Evolutionary conservation across 345 rosid genomes (phyloP).

Genomic region (Aquilaria sinensis): DNA sequence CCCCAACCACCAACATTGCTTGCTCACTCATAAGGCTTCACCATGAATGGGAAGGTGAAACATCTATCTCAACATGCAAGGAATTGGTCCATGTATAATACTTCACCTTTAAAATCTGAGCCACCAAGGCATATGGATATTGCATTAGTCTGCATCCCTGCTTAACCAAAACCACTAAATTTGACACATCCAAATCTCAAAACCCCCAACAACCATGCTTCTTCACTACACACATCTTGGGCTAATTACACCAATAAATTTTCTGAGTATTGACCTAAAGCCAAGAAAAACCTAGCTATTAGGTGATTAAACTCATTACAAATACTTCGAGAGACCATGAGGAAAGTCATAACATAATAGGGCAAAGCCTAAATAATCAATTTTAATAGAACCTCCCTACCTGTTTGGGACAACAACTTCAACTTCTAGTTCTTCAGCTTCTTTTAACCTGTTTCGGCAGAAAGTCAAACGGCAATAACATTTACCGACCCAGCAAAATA

Average conservation of each 20-base stretch:
- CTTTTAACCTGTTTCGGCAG: not conserved
- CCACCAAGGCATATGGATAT: too few relatives aligned
- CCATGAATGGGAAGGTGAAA: too few relatives aligned
- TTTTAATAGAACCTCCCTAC: not conserved
- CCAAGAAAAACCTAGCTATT: not conserved
- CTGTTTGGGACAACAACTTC: not conserved
- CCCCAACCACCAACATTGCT: too few relatives aligned
- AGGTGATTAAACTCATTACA: not conserved
- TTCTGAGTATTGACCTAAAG: not conserved
- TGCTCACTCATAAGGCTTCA: too few relatives aligned
- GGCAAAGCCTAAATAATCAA: not conserved
- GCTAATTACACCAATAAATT: not conserved
- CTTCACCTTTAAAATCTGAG: too few relatives aligned
- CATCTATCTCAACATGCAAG: too few relatives aligned
- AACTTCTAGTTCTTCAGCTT: not conserved
- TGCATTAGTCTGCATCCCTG: not conserved
- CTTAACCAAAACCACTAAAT: constrained; percentile 25
- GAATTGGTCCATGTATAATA: too few relatives aligned
- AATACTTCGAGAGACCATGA: not conserved
- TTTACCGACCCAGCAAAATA: not conserved
- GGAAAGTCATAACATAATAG: not conserved
- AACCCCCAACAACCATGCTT: not conserved
- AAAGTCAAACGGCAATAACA: not conserved
- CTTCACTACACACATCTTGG: not conserved
- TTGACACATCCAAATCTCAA: not conserved